Evolutionary conservation across 1,284 basidiomycete genomes (phyloP).

Genomic region (Hortiboletus rubellus): DNA sequence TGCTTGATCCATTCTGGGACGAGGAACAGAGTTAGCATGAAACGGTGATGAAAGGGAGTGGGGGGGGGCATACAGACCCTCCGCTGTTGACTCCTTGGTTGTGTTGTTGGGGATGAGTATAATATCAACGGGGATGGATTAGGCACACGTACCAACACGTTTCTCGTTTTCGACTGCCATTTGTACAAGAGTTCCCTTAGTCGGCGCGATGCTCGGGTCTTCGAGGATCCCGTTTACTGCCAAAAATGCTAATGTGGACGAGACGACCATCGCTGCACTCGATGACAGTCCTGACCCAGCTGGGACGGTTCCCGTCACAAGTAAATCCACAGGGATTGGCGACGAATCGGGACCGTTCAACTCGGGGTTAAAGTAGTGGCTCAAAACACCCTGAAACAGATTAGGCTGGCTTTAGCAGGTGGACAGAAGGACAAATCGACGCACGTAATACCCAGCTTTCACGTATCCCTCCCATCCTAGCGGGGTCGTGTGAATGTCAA

Average conservation of each 20-base stretch:
- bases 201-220: conserved; percentile 31
- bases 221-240: conserved; percentile 69
- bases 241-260: conserved; percentile 76
- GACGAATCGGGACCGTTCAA: conserved; percentile 19
- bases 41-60: not conserved
- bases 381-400: conserved; percentile 63
- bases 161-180: conserved; percentile 83
- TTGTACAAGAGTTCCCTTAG: conserved; percentile 70
- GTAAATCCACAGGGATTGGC: conserved; percentile 63
- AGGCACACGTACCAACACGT: conserved; percentile 59
- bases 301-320: conserved; percentile 79
- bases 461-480: conserved; percentile 86
- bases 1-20: conserved; percentile 75
- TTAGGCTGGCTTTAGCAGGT: not conserved
- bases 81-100: conserved; percentile 65
- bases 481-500: conserved; percentile 70
- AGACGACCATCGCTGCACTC: conserved; percentile 86
- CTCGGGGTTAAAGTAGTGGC: conserved; percentile 54
- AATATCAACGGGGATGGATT: conserved; percentile 4
- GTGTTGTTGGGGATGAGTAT: not conserved
- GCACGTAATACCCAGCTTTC: conserved; percentile 77
- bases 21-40: not conserved
- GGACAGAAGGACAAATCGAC: conserved; percentile 4
- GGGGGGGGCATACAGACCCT: conserved; percentile 48
- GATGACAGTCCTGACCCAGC: conserved; percentile 80